Conservation (phyloP, 2,329 filamentous ascomycete genomes). For the Ceratocystis papillata region DNA sequence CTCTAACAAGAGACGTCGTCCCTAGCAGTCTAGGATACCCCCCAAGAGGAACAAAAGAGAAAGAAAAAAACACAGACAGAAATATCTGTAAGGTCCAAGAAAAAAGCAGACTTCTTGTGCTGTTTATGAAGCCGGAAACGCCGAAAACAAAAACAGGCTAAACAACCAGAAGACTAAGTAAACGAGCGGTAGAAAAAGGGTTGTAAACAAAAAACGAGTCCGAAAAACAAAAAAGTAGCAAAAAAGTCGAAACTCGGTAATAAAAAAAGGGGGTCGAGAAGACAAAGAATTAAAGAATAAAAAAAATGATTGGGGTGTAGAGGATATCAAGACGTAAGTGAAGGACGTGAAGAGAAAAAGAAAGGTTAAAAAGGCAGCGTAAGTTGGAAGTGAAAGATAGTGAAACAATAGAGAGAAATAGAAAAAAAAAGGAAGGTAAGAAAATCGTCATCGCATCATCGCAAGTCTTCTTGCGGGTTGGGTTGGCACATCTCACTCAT, state of each 20-base stretch:
- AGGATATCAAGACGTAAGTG: slow-evolving; percentile 23
- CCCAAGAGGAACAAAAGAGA: not conserved
- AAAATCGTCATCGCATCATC: slow-evolving; percentile 18
- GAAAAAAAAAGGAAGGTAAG: not conserved
- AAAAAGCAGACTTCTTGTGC: slow-evolving; percentile 8
- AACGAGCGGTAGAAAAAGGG: not conserved
- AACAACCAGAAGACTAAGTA: not conserved
- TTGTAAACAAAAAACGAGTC: slow-evolving; percentile 5
- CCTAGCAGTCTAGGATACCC: not conserved
- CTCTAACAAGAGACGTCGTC: not conserved
- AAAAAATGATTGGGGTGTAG: slow-evolving; percentile 11
- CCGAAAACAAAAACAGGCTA: slow-evolving; percentile 11
- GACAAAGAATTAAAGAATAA: slow-evolving; percentile 24
- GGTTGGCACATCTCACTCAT: slow-evolving; percentile 15
- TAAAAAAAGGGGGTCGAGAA: slow-evolving; percentile 14
- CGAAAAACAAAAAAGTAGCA: not conserved
- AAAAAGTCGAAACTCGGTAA: slow-evolving; percentile 1
- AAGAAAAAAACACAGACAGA: slow-evolving; percentile 6
- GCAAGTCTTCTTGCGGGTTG: slow-evolving; percentile 12
- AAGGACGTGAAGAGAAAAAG: slow-evolving; percentile 16
- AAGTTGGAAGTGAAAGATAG: slow-evolving; percentile 20
- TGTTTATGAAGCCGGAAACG: slow-evolving; percentile 12
- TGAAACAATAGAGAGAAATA: slow-evolving; percentile 9
- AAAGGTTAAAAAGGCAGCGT: slow-evolving; percentile 17
- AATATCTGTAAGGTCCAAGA: not conserved